Conservation (phyloP, 192 early-diverging fungal genomes). For the Pecoramyces ruminantium region DNA sequence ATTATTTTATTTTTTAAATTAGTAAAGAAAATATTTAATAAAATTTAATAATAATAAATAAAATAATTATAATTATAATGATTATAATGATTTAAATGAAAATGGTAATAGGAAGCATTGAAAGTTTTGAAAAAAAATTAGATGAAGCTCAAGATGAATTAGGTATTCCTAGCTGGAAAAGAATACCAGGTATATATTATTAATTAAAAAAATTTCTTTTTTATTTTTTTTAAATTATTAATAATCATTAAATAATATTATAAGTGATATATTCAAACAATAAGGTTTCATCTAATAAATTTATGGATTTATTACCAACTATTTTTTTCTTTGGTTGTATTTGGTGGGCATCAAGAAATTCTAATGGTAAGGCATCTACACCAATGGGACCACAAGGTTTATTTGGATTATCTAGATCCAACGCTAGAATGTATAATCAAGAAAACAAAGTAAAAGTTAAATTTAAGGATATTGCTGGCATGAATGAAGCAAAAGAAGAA, state of each 20-base stretch:
- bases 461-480: conserved; percentile 98
- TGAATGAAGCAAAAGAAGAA: conserved; percentile 98
- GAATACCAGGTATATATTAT: conserved; percentile 38
- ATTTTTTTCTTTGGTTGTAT: conserved; percentile 75
- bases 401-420: conserved; percentile 90
- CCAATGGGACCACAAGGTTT: conserved; percentile 51
- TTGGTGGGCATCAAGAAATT: conserved; percentile 70
- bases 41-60: too few relatives aligned
- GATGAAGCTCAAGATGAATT: conserved; percentile 80
- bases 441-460: conserved; percentile 90
- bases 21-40: too few relatives aligned
- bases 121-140: conserved; percentile 83
- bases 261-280: conserved; percentile 72
- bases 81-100: too few relatives aligned
- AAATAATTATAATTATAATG: neutral
- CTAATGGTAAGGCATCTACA: conserved; percentile 32
- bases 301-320: conserved; percentile 87
- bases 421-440: conserved; percentile 92
- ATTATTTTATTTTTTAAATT: too few relatives aligned
- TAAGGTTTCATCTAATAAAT: conserved; percentile 45
- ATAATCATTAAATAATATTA: too few relatives aligned
- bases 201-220: neutral
- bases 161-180: conserved; percentile 70
- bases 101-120: conserved; percentile 55
- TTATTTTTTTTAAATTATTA: too few relatives aligned